phyloP scores from a whole-genome alignment of 1,139 yeast species.

The Casaregolazyma suthepensis region DNA sequence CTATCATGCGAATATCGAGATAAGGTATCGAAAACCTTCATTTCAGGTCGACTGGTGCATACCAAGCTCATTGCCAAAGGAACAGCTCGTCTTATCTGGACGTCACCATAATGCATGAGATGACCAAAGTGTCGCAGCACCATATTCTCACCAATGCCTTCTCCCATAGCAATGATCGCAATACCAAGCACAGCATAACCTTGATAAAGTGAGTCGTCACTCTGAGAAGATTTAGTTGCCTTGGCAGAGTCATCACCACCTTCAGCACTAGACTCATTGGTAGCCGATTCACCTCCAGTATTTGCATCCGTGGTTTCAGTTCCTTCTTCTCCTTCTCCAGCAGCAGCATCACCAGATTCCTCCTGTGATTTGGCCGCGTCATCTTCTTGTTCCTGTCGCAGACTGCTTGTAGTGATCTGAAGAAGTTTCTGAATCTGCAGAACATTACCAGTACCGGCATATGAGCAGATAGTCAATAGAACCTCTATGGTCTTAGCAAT shows the following conservation, averaged over 20 bases:
- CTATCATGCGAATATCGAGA: conserved; percentile 96
- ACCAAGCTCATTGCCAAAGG: conserved; percentile 97
- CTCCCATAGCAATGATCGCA: conserved; percentile 96
- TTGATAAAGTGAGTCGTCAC: conserved; percentile 57
- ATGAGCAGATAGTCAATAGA: conserved; percentile 86
- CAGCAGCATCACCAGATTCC: conserved; percentile 23
- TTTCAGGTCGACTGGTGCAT: conserved; percentile 90
- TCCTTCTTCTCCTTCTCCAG: conserved; percentile 23
- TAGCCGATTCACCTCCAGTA: conserved; percentile 15
- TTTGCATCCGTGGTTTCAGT: conserved; percentile 24
- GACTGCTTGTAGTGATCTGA: conserved; percentile 49
- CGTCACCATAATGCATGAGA: conserved; percentile 95
- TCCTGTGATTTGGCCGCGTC: conserved; percentile 35
- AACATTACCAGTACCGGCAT: conserved; percentile 97
- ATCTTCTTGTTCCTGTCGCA: conserved; percentile 39
- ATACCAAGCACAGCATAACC: conserved; percentile 92
- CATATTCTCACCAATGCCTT: conserved; percentile 97
- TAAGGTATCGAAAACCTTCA: conserved; percentile 94
- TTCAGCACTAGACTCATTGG: conserved; percentile 6
- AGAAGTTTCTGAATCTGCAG: conserved; percentile 86
- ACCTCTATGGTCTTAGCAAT: conserved; percentile 85
- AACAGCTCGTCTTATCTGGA: conserved; percentile 86
- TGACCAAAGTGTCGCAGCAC: conserved; percentile 95
- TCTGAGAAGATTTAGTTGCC: conserved; percentile 25
- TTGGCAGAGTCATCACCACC: conserved; percentile 15